phyloP scores from a whole-genome alignment of 2,329 filamentous ascomycete genomes.

The Daldinia sp. region DNA sequence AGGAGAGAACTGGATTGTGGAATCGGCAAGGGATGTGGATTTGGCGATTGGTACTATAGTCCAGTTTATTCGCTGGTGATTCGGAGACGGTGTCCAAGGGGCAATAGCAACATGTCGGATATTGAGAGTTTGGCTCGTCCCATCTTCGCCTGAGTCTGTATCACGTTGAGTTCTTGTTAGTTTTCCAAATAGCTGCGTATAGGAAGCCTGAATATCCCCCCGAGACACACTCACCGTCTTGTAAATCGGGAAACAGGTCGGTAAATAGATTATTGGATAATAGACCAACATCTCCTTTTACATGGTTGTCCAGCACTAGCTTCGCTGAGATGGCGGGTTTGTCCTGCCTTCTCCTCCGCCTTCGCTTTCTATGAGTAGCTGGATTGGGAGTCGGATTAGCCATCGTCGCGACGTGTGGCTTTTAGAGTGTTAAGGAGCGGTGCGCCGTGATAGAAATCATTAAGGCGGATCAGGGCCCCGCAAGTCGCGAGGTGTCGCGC shows the following conservation, averaged over 20 bases:
- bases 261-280: conserved; percentile 87
- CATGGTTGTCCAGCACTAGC: conserved; percentile 84
- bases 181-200: conserved; percentile 20
- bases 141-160: conserved; percentile 50
- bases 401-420: conserved; percentile 38
- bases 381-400: conserved; percentile 34
- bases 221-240: conserved; percentile 63
- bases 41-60: conserved; percentile 82
- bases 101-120: conserved; percentile 77
- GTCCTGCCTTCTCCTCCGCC: conserved; percentile 70
- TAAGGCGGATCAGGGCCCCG: conserved; percentile 39
- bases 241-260: conserved; percentile 78
- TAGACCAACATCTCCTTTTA: conserved; percentile 87
- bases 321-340: conserved; percentile 83
- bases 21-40: conserved; percentile 75
- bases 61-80: conserved; percentile 77
- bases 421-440: conserved; percentile 26
- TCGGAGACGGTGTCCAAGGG: conserved; percentile 74
- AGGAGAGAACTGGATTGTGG: conserved; percentile 83
- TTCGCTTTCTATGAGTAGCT: conserved; percentile 53
- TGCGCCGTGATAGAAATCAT: conserved; percentile 41
- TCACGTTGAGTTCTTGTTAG: conserved; percentile 30
- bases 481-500: conserved; percentile 40
- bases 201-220: conserved; percentile 10
- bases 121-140: conserved; percentile 53